Evolutionary conservation across 257 asterid genomes (phyloP).

Genomic region (Ajuga chamaepitys): DNA sequence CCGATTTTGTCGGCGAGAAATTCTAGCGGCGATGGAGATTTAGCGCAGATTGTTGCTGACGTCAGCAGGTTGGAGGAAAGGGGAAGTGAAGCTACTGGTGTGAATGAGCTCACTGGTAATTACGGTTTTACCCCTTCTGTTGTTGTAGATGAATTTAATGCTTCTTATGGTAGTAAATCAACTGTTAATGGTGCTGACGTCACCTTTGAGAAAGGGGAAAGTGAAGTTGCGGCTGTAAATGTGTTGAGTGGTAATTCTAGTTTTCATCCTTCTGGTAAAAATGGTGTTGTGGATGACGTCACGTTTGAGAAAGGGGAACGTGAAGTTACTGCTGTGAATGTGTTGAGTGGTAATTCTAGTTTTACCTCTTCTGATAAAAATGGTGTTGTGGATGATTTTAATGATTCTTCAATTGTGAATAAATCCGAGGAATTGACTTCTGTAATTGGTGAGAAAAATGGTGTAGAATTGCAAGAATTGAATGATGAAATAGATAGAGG

Average conservation of each 20-base stretch:
- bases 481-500: not conserved
- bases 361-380: no score
- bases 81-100: slow-evolving; percentile 2
- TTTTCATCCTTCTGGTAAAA: no score
- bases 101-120: slow-evolving; percentile 17
- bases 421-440: not conserved
- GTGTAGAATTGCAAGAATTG: slow-evolving; percentile 12
- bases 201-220: not conserved
- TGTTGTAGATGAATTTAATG: slow-evolving; percentile 12
- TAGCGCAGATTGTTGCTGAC: slow-evolving; percentile 13
- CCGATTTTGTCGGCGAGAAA: slow-evolving; percentile 19
- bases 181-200: not conserved
- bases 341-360: no score
- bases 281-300: no score
- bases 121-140: slow-evolving; percentile 10
- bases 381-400: slow-evolving; percentile 2
- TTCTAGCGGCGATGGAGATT: slow-evolving; percentile 1
- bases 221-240: no score
- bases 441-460: not conserved
- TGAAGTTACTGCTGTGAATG: not conserved
- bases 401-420: slow-evolving; percentile 2
- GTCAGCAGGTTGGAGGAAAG: slow-evolving; percentile 16
- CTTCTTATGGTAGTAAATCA: not conserved
- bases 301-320: slow-evolving; percentile 6
- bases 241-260: no score